These are phyloP conservation scores for Entrophospora sp. DNA, from an alignment of 192 early-diverging fungal species.

Conservation along the genomic window DNA sequence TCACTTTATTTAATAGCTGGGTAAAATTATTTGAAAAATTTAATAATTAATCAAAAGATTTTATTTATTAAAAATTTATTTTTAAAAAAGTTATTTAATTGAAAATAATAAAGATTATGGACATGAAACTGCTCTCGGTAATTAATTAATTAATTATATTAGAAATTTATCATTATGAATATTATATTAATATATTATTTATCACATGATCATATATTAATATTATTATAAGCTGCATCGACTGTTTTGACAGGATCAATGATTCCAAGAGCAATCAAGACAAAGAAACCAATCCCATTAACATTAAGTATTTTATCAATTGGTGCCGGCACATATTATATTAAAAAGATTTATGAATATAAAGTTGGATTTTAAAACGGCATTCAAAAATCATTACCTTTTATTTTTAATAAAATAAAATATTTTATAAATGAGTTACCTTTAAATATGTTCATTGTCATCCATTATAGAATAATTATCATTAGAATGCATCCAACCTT, in stretches of 20 bases:
- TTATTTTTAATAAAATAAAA: too few relatives aligned
- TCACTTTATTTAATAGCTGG: slow-evolving; percentile 33
- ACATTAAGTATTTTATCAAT: slow-evolving; percentile 27
- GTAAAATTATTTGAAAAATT: background rate
- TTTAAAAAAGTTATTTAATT: slow-evolving; percentile 29
- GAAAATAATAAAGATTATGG: slow-evolving; percentile 34
- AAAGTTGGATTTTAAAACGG: too few relatives aligned
- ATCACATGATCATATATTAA: background rate
- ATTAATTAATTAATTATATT: background rate
- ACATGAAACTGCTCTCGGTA: slow-evolving; percentile 32
- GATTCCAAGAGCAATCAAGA: slow-evolving; percentile 31
- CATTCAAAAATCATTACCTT: too few relatives aligned
- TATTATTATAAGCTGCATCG: slow-evolving; percentile 25
- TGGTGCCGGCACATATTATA: slow-evolving; percentile 35
- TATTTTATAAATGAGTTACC: too few relatives aligned
- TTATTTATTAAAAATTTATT: background rate
- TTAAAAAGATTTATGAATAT: slow-evolving; percentile 37
- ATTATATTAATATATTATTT: background rate
- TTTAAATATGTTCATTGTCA: too few relatives aligned
- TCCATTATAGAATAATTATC: too few relatives aligned
- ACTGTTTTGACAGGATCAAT: slow-evolving; percentile 26
- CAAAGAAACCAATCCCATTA: slow-evolving; percentile 29
- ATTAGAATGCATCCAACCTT: too few relatives aligned
- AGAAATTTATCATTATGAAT: background rate
- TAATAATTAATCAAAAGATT: background rate